Percentiles rank a stretch among this genome's conserved stretches.
Evolutionary conservation across 2,329 filamentous ascomycete genomes (phyloP).

Genomic region (Curvularia verruculosa): DNA sequence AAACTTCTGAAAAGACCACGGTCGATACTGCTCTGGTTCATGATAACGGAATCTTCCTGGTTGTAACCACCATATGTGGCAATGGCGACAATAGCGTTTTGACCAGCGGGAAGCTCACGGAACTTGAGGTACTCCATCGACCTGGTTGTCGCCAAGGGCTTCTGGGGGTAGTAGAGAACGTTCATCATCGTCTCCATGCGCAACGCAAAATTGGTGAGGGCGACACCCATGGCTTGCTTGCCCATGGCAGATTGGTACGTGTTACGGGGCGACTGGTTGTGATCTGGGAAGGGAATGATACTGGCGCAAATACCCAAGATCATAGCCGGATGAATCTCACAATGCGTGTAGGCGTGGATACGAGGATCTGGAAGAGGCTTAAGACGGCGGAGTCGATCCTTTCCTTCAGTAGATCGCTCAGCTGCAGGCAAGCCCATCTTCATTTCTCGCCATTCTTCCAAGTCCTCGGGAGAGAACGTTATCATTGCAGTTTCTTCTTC

Average conservation of each 20-base stretch:
- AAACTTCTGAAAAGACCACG: constrained; percentile 95
- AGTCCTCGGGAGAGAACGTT: constrained; percentile 95
- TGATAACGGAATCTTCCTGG: constrained; percentile 99
- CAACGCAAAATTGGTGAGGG: constrained; percentile 93
- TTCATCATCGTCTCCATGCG: constrained; percentile 99
- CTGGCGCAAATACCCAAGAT: constrained; percentile 97
- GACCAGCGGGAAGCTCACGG: constrained; percentile 92
- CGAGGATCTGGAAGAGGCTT: constrained; percentile 86
- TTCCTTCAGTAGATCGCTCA: constrained; percentile 61
- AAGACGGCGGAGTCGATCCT: constrained; percentile 82
- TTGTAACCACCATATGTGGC: constrained; percentile 98
- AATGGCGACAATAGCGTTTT: constrained; percentile 98
- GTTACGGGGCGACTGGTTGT: constrained; percentile 98
- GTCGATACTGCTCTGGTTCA: constrained; percentile 99
- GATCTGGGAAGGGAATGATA: constrained; percentile 99
- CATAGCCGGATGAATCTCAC: constrained; percentile 99
- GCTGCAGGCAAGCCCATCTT: constrained; percentile 51
- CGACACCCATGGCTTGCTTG: constrained; percentile 99
- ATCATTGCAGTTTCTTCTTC: constrained; percentile 99
- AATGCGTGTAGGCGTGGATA: constrained; percentile 94
- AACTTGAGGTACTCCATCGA: constrained; percentile 99
- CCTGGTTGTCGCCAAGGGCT: constrained; percentile 91
- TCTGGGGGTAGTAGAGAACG: constrained; percentile 98
- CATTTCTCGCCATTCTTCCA: constrained; percentile 65
- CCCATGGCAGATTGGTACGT: constrained; percentile 99